phyloP scores from a whole-genome alignment of 2,329 filamentous ascomycete genomes.

The Penicillium sp. region DNA sequence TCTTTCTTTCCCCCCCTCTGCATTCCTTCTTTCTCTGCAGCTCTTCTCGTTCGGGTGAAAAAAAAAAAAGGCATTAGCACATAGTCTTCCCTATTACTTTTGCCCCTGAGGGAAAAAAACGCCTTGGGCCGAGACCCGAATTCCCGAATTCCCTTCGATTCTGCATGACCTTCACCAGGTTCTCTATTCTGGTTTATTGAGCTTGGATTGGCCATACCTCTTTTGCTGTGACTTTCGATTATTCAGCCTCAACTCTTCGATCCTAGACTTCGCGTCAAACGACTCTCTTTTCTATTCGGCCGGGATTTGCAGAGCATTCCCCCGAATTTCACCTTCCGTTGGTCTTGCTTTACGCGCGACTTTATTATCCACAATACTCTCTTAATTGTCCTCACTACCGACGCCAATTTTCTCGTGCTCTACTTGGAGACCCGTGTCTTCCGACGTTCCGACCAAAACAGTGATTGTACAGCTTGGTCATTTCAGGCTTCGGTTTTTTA shows the following conservation, averaged over 20 bases:
- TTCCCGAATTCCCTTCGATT: constrained; percentile 15
- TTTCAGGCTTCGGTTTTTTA: constrained; percentile 9
- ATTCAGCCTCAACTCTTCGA: constrained; percentile 19
- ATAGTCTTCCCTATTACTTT: constrained; percentile 23
- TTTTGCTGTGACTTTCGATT: constrained; percentile 13
- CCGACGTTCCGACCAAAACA: constrained; percentile 11
- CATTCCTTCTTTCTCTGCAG: constrained; percentile 34
- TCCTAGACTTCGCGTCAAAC: constrained; percentile 22
- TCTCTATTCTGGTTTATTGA: constrained; percentile 5
- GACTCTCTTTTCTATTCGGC: constrained; percentile 20
- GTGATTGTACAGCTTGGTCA: constrained; percentile 23
- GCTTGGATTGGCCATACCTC: constrained; percentile 3
- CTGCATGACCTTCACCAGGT: constrained; percentile 1
- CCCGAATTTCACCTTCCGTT: constrained; percentile 17
- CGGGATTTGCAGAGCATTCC: constrained; percentile 43
- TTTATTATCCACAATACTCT: constrained; percentile 13
- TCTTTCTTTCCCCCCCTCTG: constrained; percentile 25
- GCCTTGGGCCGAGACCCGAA: constrained; percentile 24
- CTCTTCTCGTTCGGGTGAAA: constrained; percentile 25
- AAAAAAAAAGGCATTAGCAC: constrained; percentile 24
- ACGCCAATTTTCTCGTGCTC: constrained; percentile 7
- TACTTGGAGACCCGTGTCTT: constrained; percentile 5
- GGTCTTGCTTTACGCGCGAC: constrained; percentile 9
- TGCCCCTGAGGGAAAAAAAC: constrained; percentile 25
- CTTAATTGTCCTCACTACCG: constrained; percentile 16